Evolutionary conservation across 2,329 filamentous ascomycete species (phyloP).

Genomic region (Pseudohalonectria lignicola): DNA sequence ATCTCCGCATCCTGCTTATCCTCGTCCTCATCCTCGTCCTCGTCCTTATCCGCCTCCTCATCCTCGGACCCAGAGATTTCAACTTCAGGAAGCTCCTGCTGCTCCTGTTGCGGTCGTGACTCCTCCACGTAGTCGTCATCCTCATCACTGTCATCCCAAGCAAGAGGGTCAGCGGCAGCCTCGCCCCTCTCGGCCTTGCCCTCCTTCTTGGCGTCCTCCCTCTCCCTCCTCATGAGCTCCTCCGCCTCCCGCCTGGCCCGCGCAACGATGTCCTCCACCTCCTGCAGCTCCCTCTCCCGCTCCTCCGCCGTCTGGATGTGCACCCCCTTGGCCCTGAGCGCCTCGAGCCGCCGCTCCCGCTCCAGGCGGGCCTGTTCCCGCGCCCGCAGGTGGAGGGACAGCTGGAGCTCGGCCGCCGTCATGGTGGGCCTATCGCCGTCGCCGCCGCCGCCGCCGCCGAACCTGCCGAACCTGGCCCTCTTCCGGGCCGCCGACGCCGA

Average conservation of each 20-base stretch:
- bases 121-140: constrained; percentile 27
- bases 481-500: constrained; percentile 13
- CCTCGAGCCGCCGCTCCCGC: constrained; percentile 64
- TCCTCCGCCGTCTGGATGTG: constrained; percentile 79
- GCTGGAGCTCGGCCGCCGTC: constrained; percentile 42
- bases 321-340: constrained; percentile 69
- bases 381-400: constrained; percentile 53
- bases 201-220: constrained; percentile 58
- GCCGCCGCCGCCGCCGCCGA: constrained; percentile 11
- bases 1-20: no score
- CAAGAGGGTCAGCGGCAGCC: constrained; percentile 32
- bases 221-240: constrained; percentile 68
- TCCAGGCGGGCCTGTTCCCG: constrained; percentile 71
- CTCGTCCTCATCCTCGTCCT: constrained; percentile 3
- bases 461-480: background rate
- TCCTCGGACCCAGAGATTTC: constrained; percentile 11
- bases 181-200: constrained; percentile 32
- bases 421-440: constrained; percentile 39
- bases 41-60: constrained; percentile 5
- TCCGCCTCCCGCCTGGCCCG: constrained; percentile 73
- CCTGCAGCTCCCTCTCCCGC: constrained; percentile 66
- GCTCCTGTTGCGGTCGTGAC: no score
- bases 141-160: constrained; percentile 46
- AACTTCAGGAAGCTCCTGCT: constrained; percentile 7
- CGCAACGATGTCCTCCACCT: constrained; percentile 80